A percentile compares a stretch with the other conserved stretches of the same genome.
phyloP scores from a whole-genome alignment of 352 stramenopile species.

The Globisporangium parvum region DNA sequence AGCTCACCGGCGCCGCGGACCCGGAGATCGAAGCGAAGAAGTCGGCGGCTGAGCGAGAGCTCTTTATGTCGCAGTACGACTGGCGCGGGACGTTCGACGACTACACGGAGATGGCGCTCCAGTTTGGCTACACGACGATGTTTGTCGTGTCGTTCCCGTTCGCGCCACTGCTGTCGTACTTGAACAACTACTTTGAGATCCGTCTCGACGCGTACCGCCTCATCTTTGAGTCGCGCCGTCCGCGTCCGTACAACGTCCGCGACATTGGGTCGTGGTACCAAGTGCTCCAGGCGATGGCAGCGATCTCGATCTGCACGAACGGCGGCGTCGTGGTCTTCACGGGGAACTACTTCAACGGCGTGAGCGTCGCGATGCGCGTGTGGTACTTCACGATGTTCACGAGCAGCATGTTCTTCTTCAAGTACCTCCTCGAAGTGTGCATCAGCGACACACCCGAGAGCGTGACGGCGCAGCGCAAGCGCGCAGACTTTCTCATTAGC shows the following conservation, averaged over 20 bases:
- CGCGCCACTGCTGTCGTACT: conserved; percentile 86
- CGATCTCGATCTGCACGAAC: conserved; percentile 91
- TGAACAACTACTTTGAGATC: conserved; percentile 93
- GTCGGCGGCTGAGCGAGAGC: conserved; percentile 57
- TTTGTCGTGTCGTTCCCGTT: conserved; percentile 93
- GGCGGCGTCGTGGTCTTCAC: conserved; percentile 92
- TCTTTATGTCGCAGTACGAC: conserved; percentile 80
- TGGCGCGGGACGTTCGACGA: conserved; percentile 88
- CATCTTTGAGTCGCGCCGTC: conserved; percentile 70
- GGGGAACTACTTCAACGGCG: conserved; percentile 63
- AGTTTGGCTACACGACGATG: conserved; percentile 87
- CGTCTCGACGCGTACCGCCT: conserved; percentile 87
- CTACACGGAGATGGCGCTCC: conserved; percentile 91
- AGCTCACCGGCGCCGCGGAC: conserved; percentile 31
- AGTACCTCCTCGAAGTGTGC: conserved; percentile 63
- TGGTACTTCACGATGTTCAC: conserved; percentile 84
- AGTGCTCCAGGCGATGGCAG: conserved; percentile 86
- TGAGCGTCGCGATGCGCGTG: conserved; percentile 45
- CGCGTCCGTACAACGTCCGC: conserved; percentile 71
- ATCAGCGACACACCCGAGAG: conserved; percentile 73
- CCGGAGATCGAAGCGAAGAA: conserved; percentile 14
- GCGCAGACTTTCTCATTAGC: conserved; percentile 81
- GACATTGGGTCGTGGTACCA: conserved; percentile 92
- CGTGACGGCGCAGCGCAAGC: conserved; percentile 64
- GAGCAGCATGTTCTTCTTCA: conserved; percentile 79